Percentiles rank a stretch among this genome's conserved stretches.
Evolutionary conservation across 805 yeast species (phyloP).

Genomic region (Candida adriatica): DNA sequence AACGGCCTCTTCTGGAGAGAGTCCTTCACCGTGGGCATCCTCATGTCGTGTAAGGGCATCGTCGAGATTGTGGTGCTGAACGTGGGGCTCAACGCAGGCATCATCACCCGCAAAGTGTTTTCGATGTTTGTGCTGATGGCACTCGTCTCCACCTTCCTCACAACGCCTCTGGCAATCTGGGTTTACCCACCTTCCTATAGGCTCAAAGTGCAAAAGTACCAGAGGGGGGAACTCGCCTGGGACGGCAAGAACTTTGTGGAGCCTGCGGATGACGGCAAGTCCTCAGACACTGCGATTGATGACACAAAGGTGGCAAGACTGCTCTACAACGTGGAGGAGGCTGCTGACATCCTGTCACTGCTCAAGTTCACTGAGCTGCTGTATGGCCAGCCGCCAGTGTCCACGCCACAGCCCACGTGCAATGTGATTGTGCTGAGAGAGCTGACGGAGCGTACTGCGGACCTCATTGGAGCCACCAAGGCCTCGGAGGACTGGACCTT

Average conservation of each 20-base stretch:
- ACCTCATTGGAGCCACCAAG: constrained; percentile 59
- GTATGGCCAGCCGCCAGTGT: constrained; percentile 20
- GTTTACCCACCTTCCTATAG: constrained; percentile 59
- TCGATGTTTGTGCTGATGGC: constrained; percentile 87
- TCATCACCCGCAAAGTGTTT: constrained; percentile 55
- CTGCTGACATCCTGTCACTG: constrained; percentile 18
- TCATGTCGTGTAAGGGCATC: constrained; percentile 87
- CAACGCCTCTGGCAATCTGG: constrained; percentile 65
- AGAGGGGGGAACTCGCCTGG: constrained; percentile 25
- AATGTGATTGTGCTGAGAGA: constrained; percentile 51
- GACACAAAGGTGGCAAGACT: constrained; percentile 14
- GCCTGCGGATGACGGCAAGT: constrained; percentile 4
- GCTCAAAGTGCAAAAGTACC: constrained; percentile 34
- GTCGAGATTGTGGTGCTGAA: constrained; percentile 77
- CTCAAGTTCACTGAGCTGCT: constrained; percentile 20
- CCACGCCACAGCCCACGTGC: constrained; percentile 26
- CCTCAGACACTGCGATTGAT: constrained; percentile 8
- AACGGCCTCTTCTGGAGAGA: constrained; percentile 68
- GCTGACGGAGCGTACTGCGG: constrained; percentile 62
- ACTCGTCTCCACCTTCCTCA: constrained; percentile 65
- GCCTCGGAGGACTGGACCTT: constrained; percentile 22
- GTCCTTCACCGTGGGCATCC: constrained; percentile 65
- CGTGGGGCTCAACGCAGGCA: constrained; percentile 66
- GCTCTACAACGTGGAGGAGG: constrained; percentile 20
- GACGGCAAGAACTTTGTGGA: constrained; percentile 22